These are phyloP conservation scores for Benincasa hispida DNA, from an alignment of 306 rosid genomes.

Conservation along the genomic window DNA sequence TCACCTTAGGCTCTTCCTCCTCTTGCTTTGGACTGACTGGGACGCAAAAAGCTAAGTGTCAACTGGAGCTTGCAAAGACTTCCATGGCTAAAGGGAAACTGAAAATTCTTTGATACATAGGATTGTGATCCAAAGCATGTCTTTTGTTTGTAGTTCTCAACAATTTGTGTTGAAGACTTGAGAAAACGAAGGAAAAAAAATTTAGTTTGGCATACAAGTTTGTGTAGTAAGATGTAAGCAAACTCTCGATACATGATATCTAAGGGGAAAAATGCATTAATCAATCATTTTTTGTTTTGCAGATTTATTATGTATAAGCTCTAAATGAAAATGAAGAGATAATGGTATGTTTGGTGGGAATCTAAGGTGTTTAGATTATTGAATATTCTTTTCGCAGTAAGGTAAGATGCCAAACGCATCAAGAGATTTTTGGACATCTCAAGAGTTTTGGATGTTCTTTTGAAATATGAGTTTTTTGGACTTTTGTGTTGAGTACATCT, in stretches of 20 bases:
- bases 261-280: background rate
- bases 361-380: no score
- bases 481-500: no score
- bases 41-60: conserved; percentile 46
- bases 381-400: no score
- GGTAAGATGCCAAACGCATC: no score
- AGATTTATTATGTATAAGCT: background rate
- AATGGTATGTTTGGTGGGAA: no score
- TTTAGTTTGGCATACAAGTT: background rate
- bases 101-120: conserved; percentile 44
- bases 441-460: no score
- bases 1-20: conserved; percentile 47
- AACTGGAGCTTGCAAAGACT: conserved; percentile 51
- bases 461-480: no score
- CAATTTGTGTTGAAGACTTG: background rate
- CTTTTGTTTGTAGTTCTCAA: background rate
- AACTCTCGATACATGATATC: background rate
- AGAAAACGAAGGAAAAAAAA: background rate
- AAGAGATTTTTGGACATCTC: no score
- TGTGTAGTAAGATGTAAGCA: background rate
- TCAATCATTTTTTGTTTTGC: conserved; percentile 1
- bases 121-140: background rate
- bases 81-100: conserved; percentile 60
- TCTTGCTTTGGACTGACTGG: conserved; percentile 50
- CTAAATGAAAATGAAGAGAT: background rate